A percentile compares a stretch with the other conserved stretches of the same genome.
Evolutionary conservation across 768 basidiomycete species (phyloP).

Genomic region (Tephrocybe sp.): DNA sequence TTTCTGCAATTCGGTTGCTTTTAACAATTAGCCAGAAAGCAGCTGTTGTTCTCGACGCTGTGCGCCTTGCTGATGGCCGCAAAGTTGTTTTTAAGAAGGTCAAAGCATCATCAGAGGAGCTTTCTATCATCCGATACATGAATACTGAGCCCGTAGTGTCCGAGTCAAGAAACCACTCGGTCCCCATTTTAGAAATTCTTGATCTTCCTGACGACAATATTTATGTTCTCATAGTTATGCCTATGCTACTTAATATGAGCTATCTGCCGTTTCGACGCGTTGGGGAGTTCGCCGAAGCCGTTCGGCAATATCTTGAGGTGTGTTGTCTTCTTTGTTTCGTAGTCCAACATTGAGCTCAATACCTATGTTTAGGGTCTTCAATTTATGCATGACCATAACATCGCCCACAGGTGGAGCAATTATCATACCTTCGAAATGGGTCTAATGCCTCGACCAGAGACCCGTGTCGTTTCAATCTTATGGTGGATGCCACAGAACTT

Average conservation of each 20-base stretch:
- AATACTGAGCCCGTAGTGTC: slow-evolving; percentile 1
- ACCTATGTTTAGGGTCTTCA: slow-evolving; percentile 22
- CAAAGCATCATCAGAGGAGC: background rate
- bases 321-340: background rate
- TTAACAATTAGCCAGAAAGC: too few relatives aligned
- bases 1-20: too few relatives aligned
- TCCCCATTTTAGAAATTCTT: slow-evolving; percentile 5
- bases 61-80: slow-evolving; percentile 1
- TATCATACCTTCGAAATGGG: background rate
- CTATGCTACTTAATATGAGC: slow-evolving; percentile 6
- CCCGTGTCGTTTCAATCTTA: slow-evolving; percentile 25
- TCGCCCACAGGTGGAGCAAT: slow-evolving; percentile 18
- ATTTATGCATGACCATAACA: slow-evolving; percentile 21
- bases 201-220: slow-evolving; percentile 3
- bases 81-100: slow-evolving; percentile 7
- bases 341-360: too few relatives aligned
- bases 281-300: slow-evolving; percentile 10
- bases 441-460: slow-evolving; percentile 1
- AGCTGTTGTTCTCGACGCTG: slow-evolving; percentile 4
- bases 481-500: slow-evolving; percentile 30
- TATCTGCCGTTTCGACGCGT: slow-evolving; percentile 12
- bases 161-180: slow-evolving; percentile 10
- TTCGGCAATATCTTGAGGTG: slow-evolving; percentile 7
- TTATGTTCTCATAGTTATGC: slow-evolving; percentile 12
- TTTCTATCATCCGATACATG: background rate